phyloP scores from a whole-genome alignment of 2,329 filamentous ascomycete species.

The Penicillium polonicum region DNA sequence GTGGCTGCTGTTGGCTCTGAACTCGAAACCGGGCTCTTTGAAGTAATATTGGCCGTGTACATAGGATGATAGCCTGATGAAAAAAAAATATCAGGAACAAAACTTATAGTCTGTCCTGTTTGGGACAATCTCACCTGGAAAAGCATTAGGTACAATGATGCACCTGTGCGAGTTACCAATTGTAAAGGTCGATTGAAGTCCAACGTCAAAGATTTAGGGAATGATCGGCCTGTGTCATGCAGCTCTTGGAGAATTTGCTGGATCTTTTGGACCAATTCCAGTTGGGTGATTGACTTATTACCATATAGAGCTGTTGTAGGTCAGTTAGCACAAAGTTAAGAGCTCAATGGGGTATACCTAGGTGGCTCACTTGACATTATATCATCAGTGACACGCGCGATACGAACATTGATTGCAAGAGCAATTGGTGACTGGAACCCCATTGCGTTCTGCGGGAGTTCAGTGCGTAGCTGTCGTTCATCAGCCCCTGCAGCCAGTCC shows the following conservation, averaged over 20 bases:
- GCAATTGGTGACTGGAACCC: constrained; percentile 22
- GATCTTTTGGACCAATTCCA: constrained; percentile 19
- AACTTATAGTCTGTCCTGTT: not conserved
- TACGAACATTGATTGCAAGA: constrained; percentile 21
- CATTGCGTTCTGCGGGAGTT: constrained; percentile 14
- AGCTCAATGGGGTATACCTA: not conserved
- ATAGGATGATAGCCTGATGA: constrained; percentile 23
- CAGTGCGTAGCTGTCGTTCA: constrained; percentile 19
- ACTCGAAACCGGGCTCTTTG: constrained; percentile 17
- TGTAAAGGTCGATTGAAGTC: constrained; percentile 19
- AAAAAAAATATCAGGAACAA: not conserved
- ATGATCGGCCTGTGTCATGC: constrained; percentile 16
- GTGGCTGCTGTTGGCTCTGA: constrained; percentile 8
- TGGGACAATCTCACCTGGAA: constrained; percentile 15
- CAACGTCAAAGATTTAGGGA: constrained; percentile 15
- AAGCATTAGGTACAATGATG: constrained; percentile 24
- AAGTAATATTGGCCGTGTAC: constrained; percentile 21
- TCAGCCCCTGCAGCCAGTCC: constrained; percentile 22
- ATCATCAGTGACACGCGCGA: constrained; percentile 24
- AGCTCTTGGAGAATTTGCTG: constrained; percentile 19
- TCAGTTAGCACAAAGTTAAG: not conserved
- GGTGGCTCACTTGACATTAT: constrained; percentile 21
- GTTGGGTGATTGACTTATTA: constrained; percentile 19
- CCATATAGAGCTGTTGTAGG: constrained; percentile 17
- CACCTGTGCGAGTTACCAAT: constrained; percentile 21